These are phyloP conservation scores for Raphanus hybrid DNA, from an alignment of 441 rosid genomes.

Conservation along the genomic window DNA sequence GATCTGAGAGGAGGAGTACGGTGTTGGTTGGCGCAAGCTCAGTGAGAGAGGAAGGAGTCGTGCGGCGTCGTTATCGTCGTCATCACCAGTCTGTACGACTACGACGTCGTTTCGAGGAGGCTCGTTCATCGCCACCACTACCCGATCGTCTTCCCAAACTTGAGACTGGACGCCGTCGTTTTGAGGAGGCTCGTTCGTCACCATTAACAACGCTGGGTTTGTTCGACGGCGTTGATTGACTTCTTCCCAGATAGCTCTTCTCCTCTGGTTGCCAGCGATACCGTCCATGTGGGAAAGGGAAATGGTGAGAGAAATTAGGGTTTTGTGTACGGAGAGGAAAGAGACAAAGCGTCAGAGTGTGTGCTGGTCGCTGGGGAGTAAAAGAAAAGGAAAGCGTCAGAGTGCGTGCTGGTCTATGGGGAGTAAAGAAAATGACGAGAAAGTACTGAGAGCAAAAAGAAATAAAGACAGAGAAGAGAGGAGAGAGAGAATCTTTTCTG, in stretches of 20 bases:
- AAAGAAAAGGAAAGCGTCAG: slow-evolving; percentile 26
- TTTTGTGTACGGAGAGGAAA: slow-evolving; percentile 15
- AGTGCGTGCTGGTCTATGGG: background rate
- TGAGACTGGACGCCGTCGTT: background rate
- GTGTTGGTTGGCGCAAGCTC: slow-evolving; percentile 14
- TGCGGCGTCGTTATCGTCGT: background rate
- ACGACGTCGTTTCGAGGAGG: slow-evolving; percentile 9
- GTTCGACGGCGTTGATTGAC: slow-evolving; percentile 7
- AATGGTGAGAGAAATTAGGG: slow-evolving; percentile 26
- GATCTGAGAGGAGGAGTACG: slow-evolving; percentile 18
- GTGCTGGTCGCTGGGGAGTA: background rate
- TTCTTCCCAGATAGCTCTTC: background rate
- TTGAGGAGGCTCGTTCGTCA: background rate
- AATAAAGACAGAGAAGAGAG: slow-evolving; percentile 4
- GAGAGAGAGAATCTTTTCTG: slow-evolving; percentile 38
- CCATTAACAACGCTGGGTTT: background rate
- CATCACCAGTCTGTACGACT: background rate
- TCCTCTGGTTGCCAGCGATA: background rate
- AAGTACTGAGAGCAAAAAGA: background rate
- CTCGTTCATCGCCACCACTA: background rate
- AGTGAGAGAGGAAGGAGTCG: slow-evolving; percentile 15
- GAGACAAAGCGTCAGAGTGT: slow-evolving; percentile 26
- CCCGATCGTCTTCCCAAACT: slow-evolving; percentile 4
- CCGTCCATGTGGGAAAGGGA: slow-evolving; percentile 17
- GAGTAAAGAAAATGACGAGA: slow-evolving; percentile 27